Evolutionary conservation across 2,329 filamentous ascomycete genomes (phyloP), one percentile per base, ranked within the genome.

Genomic region (Calonectria henricotiae): DNA sequence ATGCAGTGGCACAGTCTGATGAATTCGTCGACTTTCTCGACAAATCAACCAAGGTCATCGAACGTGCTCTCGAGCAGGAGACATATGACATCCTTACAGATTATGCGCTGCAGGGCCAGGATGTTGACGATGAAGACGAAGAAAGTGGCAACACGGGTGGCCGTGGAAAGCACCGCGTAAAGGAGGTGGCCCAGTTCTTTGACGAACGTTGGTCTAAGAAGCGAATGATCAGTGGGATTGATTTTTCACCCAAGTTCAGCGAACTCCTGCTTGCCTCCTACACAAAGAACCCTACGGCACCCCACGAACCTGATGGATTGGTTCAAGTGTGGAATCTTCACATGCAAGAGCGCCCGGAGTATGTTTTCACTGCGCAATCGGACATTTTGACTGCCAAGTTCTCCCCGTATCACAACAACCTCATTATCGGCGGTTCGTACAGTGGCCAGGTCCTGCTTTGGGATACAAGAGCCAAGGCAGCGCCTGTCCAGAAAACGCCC

Each of bases 291-390:
- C 94, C 96, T 5, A 94, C 96, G 8, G 95, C 96, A 20, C 96
- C 96, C 35, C 94, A 98, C 79, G 95, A 98, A 75, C 95, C 95
- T 12, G 94, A 97, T 79, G 96, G 96, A 30, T 88, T 99, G 49
- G 92, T 99, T 37, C 95, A 98, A 81, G 92, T 99, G 39, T 99
- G 97, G 97, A 99, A 98, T 80, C 89, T 95, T 79, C 95, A 98
- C 82, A 92, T 98, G 81, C 95, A 97, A 77, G 94, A 96, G 76
- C 91, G 96, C 35, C 95, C 96, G 1, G 96, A 99, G 86, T 98
- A 98, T 83, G 92, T 97, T 68, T 98, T 99, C 82, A 95, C 98
- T 78, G 95, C 96, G 11, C 96, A 97, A 71, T 98, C 95, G 51
- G 96, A 99, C 82, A 94, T 99, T 64, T 88, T 99, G 15, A 94